Evolutionary conservation across 202 grass and related monocot genomes (phyloP).

Genomic region (Carex arenaria): DNA sequence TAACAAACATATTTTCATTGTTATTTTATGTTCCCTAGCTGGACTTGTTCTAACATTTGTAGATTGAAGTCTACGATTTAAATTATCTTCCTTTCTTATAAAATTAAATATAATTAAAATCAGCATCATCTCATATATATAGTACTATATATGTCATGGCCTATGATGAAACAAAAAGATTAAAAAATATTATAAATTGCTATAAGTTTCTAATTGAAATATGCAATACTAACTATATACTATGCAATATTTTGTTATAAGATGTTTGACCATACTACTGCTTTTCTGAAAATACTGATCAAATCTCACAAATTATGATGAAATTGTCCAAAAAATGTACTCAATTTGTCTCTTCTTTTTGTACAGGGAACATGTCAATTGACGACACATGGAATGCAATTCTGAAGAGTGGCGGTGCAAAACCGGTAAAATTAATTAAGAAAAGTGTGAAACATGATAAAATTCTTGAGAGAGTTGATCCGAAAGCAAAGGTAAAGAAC

Average conservation of each 20-base stretch:
- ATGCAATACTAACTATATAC: background rate
- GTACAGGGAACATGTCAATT: conserved; percentile 30
- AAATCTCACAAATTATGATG: background rate
- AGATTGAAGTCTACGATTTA: background rate
- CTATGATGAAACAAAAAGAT: background rate
- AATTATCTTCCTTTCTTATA: background rate
- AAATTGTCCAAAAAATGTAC: background rate
- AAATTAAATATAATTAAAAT: background rate
- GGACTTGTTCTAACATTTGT: background rate
- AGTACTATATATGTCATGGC: background rate
- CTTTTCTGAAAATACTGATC: background rate
- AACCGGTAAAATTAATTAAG: conserved; percentile 33
- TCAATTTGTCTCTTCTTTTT: background rate
- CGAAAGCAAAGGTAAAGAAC: conserved; percentile 22
- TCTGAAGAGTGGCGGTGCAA: conserved; percentile 19
- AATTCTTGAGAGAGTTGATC: conserved; percentile 7
- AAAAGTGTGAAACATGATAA: conserved; percentile 36
- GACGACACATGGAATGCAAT: conserved; percentile 55
- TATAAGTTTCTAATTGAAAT: background rate
- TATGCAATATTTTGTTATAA: background rate
- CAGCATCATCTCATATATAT: background rate
- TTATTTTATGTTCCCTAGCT: background rate
- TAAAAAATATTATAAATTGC: background rate
- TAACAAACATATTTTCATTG: background rate
- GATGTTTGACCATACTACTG: background rate